Percentiles rank a stretch among this genome's conserved stretches.
Conservation (phyloP, 1,284 basidiomycete genomes). For the Malassezia slooffiae region DNA sequence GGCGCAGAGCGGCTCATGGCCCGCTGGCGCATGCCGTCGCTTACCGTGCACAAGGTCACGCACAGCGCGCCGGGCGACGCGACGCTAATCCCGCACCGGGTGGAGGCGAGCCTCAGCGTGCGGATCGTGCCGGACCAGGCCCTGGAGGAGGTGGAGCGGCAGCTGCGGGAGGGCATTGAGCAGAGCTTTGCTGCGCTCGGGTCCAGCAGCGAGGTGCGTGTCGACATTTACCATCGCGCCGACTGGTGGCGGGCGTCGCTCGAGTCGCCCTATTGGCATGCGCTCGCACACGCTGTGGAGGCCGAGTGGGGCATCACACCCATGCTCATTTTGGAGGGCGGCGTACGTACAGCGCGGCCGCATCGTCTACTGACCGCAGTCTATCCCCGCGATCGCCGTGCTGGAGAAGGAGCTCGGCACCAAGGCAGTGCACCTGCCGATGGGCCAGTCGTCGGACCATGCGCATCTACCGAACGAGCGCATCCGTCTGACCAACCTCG, state of each 20-base stretch:
- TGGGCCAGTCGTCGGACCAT: slow-evolving; percentile 63
- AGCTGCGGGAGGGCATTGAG: slow-evolving; percentile 57
- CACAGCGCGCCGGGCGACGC: slow-evolving; percentile 28
- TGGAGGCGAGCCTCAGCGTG: slow-evolving; percentile 48
- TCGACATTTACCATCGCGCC: slow-evolving; percentile 65
- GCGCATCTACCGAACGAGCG: slow-evolving; percentile 78
- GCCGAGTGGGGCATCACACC: slow-evolving; percentile 73
- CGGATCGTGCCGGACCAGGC: slow-evolving; percentile 90
- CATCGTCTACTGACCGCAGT: slow-evolving; percentile 5
- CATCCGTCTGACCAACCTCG: slow-evolving; percentile 64
- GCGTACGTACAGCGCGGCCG: slow-evolving; percentile 53
- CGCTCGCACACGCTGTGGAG: slow-evolving; percentile 65
- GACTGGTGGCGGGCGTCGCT: slow-evolving; percentile 92
- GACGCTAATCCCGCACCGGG: slow-evolving; percentile 33
- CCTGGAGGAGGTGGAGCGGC: slow-evolving; percentile 58
- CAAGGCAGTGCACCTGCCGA: slow-evolving; percentile 69
- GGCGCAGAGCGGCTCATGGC: slow-evolving; percentile 26
- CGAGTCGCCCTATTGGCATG: slow-evolving; percentile 68
- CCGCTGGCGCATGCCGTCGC: slow-evolving; percentile 33
- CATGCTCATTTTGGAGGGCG: slow-evolving; percentile 67
- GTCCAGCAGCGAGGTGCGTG: slow-evolving; percentile 3
- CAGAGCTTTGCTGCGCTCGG: slow-evolving; percentile 56
- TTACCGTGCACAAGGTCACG: slow-evolving; percentile 31
- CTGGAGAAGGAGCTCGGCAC: slow-evolving; percentile 73
- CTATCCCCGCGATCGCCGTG: slow-evolving; percentile 68